Evolutionary conservation across 768 basidiomycete genomes (phyloP), one percentile per base, ranked within the genome.

Genomic region (Amyloporia xantha): DNA sequence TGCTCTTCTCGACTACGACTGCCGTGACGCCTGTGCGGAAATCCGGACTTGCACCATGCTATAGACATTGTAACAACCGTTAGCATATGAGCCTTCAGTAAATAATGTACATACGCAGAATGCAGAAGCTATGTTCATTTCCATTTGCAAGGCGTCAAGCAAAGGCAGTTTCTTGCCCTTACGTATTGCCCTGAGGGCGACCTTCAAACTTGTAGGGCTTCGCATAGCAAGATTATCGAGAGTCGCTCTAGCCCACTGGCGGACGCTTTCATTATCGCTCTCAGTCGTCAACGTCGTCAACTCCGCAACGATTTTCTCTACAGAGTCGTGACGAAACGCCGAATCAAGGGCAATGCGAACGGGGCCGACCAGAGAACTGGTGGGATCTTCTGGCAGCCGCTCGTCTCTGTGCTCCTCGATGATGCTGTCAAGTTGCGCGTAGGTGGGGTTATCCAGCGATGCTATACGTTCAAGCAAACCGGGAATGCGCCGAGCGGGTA

Each of bases 151-250:
- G 1, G 79, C 80, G 49, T 86, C 73, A 4, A 73, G 69, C 35
- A 98, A 71, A 2, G 74, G 62, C 72, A 83, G 66, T 1, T 68
- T 66, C 57, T 72, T 78, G n/a, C 91, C 93, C 50, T 70, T 69
- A 41, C 86, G 81, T 47, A 93, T 77, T 1, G 90, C 88, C 57
- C 76, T 69, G 19, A 98, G 72, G n/a, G 94, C 79, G 28, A 98
- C 86, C 63, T 89, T 90, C 55, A 97, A 74, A 57, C 91, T 93
- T 1, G 94, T 96, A 10, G 95, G 95, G 66, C 92, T 93, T 36
- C 91, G 79, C 56, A 76, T 54, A 35, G 78, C 70, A 49, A 99
- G 68, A 26, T 70, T 68, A 12, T 71, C 68, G 49, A 88, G 65
- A 3, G 92, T 91, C 49, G 75, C 64, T 49, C 69, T 65, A 4